A percentile compares a stretch with the other conserved stretches of the same genome.
Conservation (phyloP, 2,329 filamentous ascomycete genomes). For the Aaosphaeria arxii region DNA sequence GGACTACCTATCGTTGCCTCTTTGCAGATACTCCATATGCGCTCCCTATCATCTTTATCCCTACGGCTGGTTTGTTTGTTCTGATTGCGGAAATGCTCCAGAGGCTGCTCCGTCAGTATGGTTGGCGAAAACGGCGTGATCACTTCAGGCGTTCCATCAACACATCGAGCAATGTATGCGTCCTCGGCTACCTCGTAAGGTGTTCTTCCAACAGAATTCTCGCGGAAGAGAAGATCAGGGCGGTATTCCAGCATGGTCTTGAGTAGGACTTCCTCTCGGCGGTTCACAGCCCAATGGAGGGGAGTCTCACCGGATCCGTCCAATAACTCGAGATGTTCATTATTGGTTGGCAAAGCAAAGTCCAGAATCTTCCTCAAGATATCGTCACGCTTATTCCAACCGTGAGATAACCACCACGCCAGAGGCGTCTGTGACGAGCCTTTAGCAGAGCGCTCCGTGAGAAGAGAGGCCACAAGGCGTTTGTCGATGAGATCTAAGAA, state of each 20-base stretch:
- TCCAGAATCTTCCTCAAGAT: slow-evolving; percentile 26
- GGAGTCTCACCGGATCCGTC: slow-evolving; percentile 65
- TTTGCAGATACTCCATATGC: slow-evolving; percentile 39
- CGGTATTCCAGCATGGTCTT: slow-evolving; percentile 53
- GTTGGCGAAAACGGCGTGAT: neutral
- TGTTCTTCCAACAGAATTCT: slow-evolving; percentile 74
- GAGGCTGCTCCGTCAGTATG: neutral
- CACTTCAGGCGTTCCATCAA: slow-evolving; percentile 12
- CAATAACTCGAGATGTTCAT: slow-evolving; percentile 55
- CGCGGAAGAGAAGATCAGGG: slow-evolving; percentile 62
- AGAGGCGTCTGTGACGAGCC: slow-evolving; percentile 62
- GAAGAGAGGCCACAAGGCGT: slow-evolving; percentile 55
- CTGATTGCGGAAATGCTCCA: neutral
- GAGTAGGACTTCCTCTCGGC: slow-evolving; percentile 37
- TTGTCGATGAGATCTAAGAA: slow-evolving; percentile 60
- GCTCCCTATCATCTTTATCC: slow-evolving; percentile 5
- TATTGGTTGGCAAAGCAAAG: slow-evolving; percentile 36
- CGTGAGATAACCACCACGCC: slow-evolving; percentile 38
- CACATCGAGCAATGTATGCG: slow-evolving; percentile 41
- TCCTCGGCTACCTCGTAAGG: slow-evolving; percentile 67
- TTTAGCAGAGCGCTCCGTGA: slow-evolving; percentile 55
- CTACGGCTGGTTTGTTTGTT: neutral
- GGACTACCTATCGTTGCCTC: slow-evolving; percentile 19
- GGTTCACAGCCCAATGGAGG: slow-evolving; percentile 56
- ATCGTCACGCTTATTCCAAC: neutral